Percentiles rank a stretch among this genome's conserved stretches.
Conservation (phyloP, 164 flowering plant genomes). For the Akebia trifoliata region DNA sequence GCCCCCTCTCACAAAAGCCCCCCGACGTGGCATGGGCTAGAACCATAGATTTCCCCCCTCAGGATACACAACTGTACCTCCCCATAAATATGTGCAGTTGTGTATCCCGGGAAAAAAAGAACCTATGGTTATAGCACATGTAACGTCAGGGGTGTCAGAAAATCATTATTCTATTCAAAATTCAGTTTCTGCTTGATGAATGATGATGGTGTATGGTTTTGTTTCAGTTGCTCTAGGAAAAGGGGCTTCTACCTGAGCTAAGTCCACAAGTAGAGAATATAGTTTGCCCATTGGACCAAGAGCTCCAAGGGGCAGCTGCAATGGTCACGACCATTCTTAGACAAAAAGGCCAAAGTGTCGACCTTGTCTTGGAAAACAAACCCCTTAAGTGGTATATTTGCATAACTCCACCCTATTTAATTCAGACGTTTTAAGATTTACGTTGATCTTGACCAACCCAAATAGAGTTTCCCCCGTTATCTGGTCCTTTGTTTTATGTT, state of each 20-base stretch:
- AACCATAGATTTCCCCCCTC: too few species aligned
- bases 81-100: too few species aligned
- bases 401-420: not conserved
- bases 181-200: not conserved
- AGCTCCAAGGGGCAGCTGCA: conserved; percentile 76
- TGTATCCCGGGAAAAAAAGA: too few species aligned
- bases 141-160: too few species aligned
- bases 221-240: conserved; percentile 75
- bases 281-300: conserved; percentile 64
- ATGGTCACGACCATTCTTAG: conserved; percentile 60
- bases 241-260: conserved; percentile 61
- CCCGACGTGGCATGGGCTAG: too few species aligned
- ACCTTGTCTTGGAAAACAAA: conserved; percentile 77
- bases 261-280: conserved; percentile 58
- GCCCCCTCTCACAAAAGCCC: too few species aligned
- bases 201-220: not conserved
- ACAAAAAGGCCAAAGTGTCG: conserved; percentile 72
- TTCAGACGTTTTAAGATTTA: too few species aligned
- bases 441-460: too few species aligned
- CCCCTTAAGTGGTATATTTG: conserved; percentile 67
- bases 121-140: too few species aligned
- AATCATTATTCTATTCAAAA: too few species aligned
- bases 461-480: not conserved
- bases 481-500: too few species aligned
- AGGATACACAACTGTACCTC: too few species aligned